Base-by-base conservation (phyloP, 1,139 yeast species). In the Pichia cactophila region DNA sequence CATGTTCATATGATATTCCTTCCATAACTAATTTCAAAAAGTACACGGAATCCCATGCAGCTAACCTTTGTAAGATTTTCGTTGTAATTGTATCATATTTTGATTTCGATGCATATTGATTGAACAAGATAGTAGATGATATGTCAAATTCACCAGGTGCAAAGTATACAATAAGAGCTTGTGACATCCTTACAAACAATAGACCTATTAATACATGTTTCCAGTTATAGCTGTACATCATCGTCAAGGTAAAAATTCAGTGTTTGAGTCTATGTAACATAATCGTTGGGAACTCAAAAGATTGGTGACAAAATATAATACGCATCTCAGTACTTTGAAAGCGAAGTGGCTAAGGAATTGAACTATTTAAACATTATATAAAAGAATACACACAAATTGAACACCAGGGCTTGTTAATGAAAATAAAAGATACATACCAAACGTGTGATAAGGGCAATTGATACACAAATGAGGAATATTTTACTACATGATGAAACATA, bases 41-140 rank as follows among this genome's bases (percentile, higher is more conserved):
- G 65, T 83, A 88, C 0, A 89, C 95, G 2, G 83, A 75, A 64
- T 92, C 98, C 97, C 97, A 90, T 7, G 82, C 74, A 33, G 86
- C 69, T 9, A 86, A 69, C 52, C 80, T 78, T 43, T 77, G 70
- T 9, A 61, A 42, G 74, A 66, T 1, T 72, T 52, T 8, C 14
- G 44, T 40, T 44, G 47, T 47, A 26, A 39, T 40, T 9, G n/a
- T 10, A 1, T 43, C 46, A n/a, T 54, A 53, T 31, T 23, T 29
- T 31, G 41, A 8, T 8, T 37, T 29, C 12, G 38, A 31, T 56
- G 58, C 44, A 16, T 53, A 59, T 11, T 36, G 41, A 1, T 55
- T 51, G 6, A 62, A 43, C 3, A 63, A 46, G 6, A 62, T 51
- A 9, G 46, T 36, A 1, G 65, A 50, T 3, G 69, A 65, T 4